Base-by-base conservation (phyloP, 2,329 filamentous ascomycete genomes). In the Knufia fluminis region DNA sequence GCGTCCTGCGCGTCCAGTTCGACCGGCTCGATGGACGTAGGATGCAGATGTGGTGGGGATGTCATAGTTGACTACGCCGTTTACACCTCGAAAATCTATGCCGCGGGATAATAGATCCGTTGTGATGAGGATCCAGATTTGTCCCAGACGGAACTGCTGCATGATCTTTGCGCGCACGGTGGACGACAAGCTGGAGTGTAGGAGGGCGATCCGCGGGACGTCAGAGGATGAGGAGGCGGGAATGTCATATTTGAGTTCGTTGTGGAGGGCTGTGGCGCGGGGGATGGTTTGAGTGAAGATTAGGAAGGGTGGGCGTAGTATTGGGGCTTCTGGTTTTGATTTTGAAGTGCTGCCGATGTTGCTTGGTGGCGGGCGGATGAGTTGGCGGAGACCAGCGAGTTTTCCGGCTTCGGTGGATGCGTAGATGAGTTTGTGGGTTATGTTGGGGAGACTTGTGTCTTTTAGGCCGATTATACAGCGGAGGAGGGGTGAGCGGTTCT, bases 201-300 rank as follows among this genome's bases (percentile, higher is more conserved):
- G 78, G 1, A 94, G 87, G 0, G 90, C 91, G 51, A 97, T 86
- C 35, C 92, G 81, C 1, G 83, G 78, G 1, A 90, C 90, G 36
- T 90, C 90, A 4, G 90, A 91, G 65, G 89, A 83, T 0, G 85
- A 75, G 26, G 46, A 24, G 20, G 46, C 23, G 0, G 92, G 89
- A 40, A 98, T 95, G 63, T 98, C 92, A 69, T 95, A 98, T 54
- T 87, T 83, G 24, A 98, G 77, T 66, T 98, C 92, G 28, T 86
- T 82, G 64, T 94, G 83, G 1, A 98, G 76, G 3, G 92, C 89
- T 26, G 85, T 79, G 1, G 92, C 92, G 59, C 92, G 82, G 46
- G 90, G 84, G 50, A 98, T 95, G 1, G 91, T 96, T 69, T 98
- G 92, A 0, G 91, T 92, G 66, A 98, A 98, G 52, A 98, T 84